These are phyloP conservation scores for Ploettnerulaceae sp. DNA, from an alignment of 2,329 filamentous ascomycete species.

Conservation along the genomic window DNA sequence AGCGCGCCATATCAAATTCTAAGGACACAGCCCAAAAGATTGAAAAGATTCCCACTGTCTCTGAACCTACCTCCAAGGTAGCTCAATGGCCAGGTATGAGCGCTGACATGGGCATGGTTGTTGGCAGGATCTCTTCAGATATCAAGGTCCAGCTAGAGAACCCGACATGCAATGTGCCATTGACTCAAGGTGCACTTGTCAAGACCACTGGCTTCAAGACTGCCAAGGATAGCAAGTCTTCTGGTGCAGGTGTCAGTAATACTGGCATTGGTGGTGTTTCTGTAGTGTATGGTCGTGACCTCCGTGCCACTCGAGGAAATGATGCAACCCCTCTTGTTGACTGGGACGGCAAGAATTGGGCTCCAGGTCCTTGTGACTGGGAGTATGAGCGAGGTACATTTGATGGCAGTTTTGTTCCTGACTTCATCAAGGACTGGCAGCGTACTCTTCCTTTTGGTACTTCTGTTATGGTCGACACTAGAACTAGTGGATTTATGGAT, in stretches of 20 bases:
- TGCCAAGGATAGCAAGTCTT: background rate
- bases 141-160: constrained; percentile 1
- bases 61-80: background rate
- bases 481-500: constrained; percentile 15
- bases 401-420: constrained; percentile 23
- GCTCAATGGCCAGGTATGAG: background rate
- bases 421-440: constrained; percentile 30
- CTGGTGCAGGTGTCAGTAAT: constrained; percentile 15
- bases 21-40: background rate
- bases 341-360: constrained; percentile 25
- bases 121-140: constrained; percentile 1
- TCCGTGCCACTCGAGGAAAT: constrained; percentile 24
- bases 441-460: constrained; percentile 9
- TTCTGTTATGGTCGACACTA: constrained; percentile 10
- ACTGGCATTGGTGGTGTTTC: constrained; percentile 1
- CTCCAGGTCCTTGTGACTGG: constrained; percentile 25
- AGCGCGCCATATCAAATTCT: background rate
- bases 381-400: constrained; percentile 25
- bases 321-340: constrained; percentile 20
- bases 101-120: background rate
- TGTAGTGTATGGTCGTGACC: background rate
- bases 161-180: background rate
- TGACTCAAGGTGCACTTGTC: constrained; percentile 12
- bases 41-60: background rate
- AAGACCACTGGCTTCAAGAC: constrained; percentile 8